Evolutionary conservation across 805 yeast species (phyloP), one percentile per base, ranked within the genome.

Genomic region (Barnettozyma californica): DNA sequence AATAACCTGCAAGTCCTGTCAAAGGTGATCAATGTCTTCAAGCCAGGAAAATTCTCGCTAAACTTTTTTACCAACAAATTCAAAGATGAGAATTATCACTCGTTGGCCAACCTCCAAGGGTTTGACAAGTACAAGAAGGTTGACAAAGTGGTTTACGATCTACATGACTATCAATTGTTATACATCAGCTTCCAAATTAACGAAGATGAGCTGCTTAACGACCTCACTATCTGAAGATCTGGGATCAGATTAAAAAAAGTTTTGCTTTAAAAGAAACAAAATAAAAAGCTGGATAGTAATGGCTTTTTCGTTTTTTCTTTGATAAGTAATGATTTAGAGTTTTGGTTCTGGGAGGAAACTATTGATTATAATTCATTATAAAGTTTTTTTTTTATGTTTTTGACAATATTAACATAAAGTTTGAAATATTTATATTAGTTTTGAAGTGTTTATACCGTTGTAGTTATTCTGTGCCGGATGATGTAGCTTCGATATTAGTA

Each of bases 41-140:
- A 73, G 48, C 98, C 98, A 2, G 80, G 81, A 19, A 82, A 80
- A 61, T 89, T 92, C 61, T 82, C 89, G 45, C 66, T 77, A 46
- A 79, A 82, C 5, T 68, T 79, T 46, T 80, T 81, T 38, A 41
- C 60, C 48, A 56, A 64, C 26, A 60, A 58, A 46, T 57, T 57
- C 43, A 44, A 46, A 11, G 62, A 60, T 41, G 68, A 70, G 41
- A 71, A 69, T 19, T 67, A 68, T 53, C 47, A 56, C 23, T 54
- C 62, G 40, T 59, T 76, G 56, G 59, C 59, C 59, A 66, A 59
- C 18, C 54, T 62, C 34, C 60, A 59, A 31, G 57, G 63, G 7
- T 53, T 77, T 35, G 64, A 67, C 11, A 76, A 76, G 11, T 89
- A 87, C 68, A 65, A 68, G 48, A 80, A 81, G 59, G 71, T 76